Base-by-base conservation (phyloP, 805 yeast species). In the Lipomyces chichibuensis region DNA sequence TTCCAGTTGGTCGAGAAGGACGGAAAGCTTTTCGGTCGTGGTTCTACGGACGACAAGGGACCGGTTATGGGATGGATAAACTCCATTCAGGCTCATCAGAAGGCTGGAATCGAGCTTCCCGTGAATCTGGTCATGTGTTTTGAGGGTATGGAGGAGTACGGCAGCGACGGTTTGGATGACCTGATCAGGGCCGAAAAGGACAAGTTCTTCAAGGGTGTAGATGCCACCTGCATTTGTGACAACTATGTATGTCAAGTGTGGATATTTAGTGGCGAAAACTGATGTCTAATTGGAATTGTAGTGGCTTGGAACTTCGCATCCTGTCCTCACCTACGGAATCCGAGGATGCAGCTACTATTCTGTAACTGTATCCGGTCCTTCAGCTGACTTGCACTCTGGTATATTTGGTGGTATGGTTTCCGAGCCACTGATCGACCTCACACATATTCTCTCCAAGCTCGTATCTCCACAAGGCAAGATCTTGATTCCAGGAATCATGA, bases 81-180 rank as follows among this genome's bases (percentile, higher is more conserved):
- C 77, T 89, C 88, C 53, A 83, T 95, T 55, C 90, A 93, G 80
- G 98, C 99, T 17, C 98, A 95, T 80, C 87, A 84, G 65, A 90
- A 87, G 73, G 84, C 91, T 65, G 92, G 91, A 25, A 76, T 91
- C 75, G 97, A 93, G 71, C 84, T 95, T 66, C 99, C 99, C 23
- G 98, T 95, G 70, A 95, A 95, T 81, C 80, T 95, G 74, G 85
- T 92, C 60, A 89, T 90, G 77, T 92, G 97, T 80, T 95, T 95
- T 75, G 99, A 95, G 81, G 98, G 99, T 14, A 95, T 95, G 99
- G 99, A 95, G 81, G 99, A 95, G 81, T 88, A 93, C 71, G 99
- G 99, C 29, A 92, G 97, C 43, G 80, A 91, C 60, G 98, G 98
- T 46, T 84, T 95, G 71, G 99, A 94, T 73, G 87, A 82, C 46